Conservation (phyloP, 169 alveolate genomes). For the Ichthyophthirius multifiliis region DNA sequence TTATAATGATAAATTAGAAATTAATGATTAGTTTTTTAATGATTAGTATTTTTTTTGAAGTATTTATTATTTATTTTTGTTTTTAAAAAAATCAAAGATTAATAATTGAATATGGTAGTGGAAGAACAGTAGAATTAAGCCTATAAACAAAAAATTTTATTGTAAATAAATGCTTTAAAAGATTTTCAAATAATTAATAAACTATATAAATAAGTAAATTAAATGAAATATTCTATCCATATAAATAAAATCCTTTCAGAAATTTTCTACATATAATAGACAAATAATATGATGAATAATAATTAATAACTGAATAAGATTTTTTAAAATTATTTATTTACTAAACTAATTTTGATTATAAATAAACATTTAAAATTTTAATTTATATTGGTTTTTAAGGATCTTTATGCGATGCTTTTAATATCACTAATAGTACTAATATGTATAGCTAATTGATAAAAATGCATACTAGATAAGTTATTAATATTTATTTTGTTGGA, state of each 20-base stretch:
- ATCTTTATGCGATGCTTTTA: background rate
- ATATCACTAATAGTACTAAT: background rate
- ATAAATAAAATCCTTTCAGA: background rate
- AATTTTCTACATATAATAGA: background rate
- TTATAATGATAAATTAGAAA: slow-evolving; percentile 45
- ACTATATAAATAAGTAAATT: background rate
- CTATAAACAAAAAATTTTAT: slow-evolving; percentile 30
- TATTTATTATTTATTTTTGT: background rate
- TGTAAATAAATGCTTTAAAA: slow-evolving; percentile 6
- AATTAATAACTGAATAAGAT: no score
- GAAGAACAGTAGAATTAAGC: slow-evolving; percentile 49
- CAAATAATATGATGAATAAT: background rate
- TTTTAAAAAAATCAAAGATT: background rate
- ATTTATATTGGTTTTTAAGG: slow-evolving; percentile 24
- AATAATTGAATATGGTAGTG: slow-evolving; percentile 15
- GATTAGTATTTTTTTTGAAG: background rate
- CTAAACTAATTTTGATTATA: background rate
- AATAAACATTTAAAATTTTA: background rate
- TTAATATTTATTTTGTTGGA: slow-evolving; percentile 25
- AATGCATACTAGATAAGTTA: slow-evolving; percentile 8
- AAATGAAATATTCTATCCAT: slow-evolving; percentile 6
- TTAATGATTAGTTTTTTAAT: slow-evolving; percentile 32
- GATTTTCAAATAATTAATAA: background rate
- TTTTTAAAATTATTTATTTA: background rate
- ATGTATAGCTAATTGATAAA: background rate